A percentile compares a stretch with the other conserved stretches of the same genome.
phyloP scores from a whole-genome alignment of 2,329 filamentous ascomycete genomes.

The Ploettnerulaceae sp. region DNA sequence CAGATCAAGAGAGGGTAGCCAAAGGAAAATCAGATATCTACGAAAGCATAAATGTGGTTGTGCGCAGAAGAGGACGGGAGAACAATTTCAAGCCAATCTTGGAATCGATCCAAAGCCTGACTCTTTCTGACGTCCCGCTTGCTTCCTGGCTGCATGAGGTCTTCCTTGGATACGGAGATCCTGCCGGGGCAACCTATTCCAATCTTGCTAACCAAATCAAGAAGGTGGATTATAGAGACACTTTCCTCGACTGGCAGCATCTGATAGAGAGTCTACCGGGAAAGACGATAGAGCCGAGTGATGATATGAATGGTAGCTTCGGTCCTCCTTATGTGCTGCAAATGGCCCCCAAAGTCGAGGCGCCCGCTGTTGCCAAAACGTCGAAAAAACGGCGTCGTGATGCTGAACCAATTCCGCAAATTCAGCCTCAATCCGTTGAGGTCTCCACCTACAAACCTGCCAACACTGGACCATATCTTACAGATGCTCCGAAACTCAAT shows the following conservation, averaged over 20 bases:
- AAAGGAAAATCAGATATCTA: slow-evolving; percentile 75
- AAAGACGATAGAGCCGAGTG: slow-evolving; percentile 74
- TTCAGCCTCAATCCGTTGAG: slow-evolving; percentile 62
- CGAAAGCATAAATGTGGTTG: slow-evolving; percentile 76
- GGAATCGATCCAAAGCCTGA: slow-evolving; percentile 83
- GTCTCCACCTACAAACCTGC: slow-evolving; percentile 87
- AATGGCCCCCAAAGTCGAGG: slow-evolving; percentile 50
- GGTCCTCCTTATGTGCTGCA: slow-evolving; percentile 85
- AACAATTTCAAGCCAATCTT: slow-evolving; percentile 97
- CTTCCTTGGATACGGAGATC: slow-evolving; percentile 95
- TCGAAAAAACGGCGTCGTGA: slow-evolving; percentile 87
- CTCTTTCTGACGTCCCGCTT: slow-evolving; percentile 77
- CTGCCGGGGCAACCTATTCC: slow-evolving; percentile 79
- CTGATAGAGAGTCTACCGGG: slow-evolving; percentile 85
- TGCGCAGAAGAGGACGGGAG: slow-evolving; percentile 78
- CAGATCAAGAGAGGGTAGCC: slow-evolving; percentile 62
- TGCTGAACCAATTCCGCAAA: slow-evolving; percentile 59
- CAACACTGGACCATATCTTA: slow-evolving; percentile 84
- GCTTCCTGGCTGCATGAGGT: slow-evolving; percentile 94
- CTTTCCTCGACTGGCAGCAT: slow-evolving; percentile 94
- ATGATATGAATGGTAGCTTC: slow-evolving; percentile 67
- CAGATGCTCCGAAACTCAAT: slow-evolving; percentile 79
- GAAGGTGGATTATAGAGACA: slow-evolving; percentile 85
- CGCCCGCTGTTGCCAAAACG: slow-evolving; percentile 49
- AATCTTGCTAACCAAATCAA: slow-evolving; percentile 72